Conservation (phyloP, 2,329 filamentous ascomycete genomes). For the Epichloe sibirici region DNA sequence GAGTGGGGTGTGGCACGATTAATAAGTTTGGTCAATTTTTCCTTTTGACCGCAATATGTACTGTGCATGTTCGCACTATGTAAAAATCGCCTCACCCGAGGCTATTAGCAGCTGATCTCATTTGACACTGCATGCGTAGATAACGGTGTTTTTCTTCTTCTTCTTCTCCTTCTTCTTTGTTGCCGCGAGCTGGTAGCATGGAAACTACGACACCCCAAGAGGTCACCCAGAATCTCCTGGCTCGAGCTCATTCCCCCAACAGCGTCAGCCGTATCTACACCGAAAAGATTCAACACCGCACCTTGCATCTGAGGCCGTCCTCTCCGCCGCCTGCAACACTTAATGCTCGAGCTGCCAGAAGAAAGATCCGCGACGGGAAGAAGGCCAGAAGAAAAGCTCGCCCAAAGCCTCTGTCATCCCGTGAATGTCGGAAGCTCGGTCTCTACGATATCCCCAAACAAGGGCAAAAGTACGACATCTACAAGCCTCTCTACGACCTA, state of each 20-base stretch:
- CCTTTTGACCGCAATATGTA: no score
- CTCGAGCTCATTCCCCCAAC: constrained; percentile 66
- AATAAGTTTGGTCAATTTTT: no score
- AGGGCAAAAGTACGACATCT: constrained; percentile 55
- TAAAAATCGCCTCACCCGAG: no score
- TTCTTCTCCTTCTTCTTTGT: not conserved
- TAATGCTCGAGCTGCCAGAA: constrained; percentile 45
- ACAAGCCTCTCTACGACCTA: constrained; percentile 61
- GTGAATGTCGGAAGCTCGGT: constrained; percentile 59
- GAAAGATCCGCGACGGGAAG: constrained; percentile 33
- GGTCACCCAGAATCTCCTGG: constrained; percentile 53
- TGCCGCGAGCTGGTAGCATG: constrained; percentile 16
- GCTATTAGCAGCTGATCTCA: no score
- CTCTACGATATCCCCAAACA: constrained; percentile 63
- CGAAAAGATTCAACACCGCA: constrained; percentile 73
- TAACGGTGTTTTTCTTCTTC: no score
- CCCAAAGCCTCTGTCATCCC: constrained; percentile 63
- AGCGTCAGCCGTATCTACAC: constrained; percentile 59
- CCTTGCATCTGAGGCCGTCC: constrained; percentile 65
- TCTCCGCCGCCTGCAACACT: constrained; percentile 47
- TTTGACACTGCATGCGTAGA: no score
- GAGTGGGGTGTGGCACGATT: no score
- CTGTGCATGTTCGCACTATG: no score
- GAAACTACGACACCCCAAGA: constrained; percentile 19
- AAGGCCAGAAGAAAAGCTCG: constrained; percentile 37